phyloP scores from a whole-genome alignment of 768 basidiomycete genomes.

The Solioccasus polychromus region DNA sequence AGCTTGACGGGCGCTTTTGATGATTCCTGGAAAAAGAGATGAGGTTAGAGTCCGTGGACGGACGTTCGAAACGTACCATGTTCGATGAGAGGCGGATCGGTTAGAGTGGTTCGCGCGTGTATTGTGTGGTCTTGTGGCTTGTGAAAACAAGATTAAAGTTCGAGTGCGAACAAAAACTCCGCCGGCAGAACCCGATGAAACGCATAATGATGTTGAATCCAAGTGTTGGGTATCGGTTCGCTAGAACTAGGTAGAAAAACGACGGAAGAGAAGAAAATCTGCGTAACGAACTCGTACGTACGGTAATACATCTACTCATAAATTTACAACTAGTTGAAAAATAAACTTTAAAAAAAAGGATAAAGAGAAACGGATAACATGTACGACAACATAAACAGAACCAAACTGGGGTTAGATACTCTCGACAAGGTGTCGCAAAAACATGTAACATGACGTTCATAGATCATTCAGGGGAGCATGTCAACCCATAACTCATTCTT shows the following conservation, averaged over 20 bases:
- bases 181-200: slow-evolving; percentile 15
- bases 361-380: slow-evolving; percentile 16
- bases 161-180: slow-evolving; percentile 8
- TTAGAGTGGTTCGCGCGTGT: neutral
- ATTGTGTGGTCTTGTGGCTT: slow-evolving; percentile 12
- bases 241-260: neutral
- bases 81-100: slow-evolving; percentile 3
- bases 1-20: slow-evolving; percentile 94
- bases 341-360: neutral
- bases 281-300: slow-evolving; percentile 5
- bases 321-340: slow-evolving; percentile 14
- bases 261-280: neutral
- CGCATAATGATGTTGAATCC: neutral
- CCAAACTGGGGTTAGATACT: slow-evolving; percentile 8
- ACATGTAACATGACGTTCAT: slow-evolving; percentile 2
- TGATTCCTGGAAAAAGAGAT: slow-evolving; percentile 52
- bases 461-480: neutral
- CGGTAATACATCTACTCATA: slow-evolving; percentile 17
- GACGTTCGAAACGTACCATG: slow-evolving; percentile 22
- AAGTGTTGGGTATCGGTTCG: too few relatives aligned
- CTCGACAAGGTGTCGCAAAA: neutral
- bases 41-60: neutral
- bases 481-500: slow-evolving; percentile 16
- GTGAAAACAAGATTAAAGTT: slow-evolving; percentile 25
- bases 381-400: slow-evolving; percentile 10